phyloP scores from a whole-genome alignment of 148 eudicot genomes.

The Pharnaceum exiguum region DNA sequence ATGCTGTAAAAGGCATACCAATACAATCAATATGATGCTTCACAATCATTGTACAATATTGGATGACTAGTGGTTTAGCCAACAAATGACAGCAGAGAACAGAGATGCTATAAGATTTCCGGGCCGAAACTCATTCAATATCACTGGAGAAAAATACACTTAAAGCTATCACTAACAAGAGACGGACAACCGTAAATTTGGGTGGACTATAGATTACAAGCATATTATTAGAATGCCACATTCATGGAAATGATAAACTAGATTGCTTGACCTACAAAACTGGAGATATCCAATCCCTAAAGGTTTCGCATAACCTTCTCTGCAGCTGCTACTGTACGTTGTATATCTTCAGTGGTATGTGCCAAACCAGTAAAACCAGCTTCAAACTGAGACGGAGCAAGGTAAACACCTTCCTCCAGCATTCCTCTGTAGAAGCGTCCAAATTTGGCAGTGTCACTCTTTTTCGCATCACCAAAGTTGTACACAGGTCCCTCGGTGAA shows the following conservation, averaged over 20 bases:
- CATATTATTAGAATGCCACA: constrained; percentile 5
- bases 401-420: constrained; percentile 92
- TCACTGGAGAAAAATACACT: too few species aligned
- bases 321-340: constrained; percentile 73
- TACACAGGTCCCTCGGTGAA: constrained; percentile 86
- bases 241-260: constrained; percentile 6
- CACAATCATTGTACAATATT: too few species aligned
- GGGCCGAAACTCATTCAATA: too few species aligned
- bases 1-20: too few species aligned
- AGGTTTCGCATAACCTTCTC: constrained; percentile 66
- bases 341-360: constrained; percentile 74
- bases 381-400: constrained; percentile 96
- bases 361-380: constrained; percentile 94
- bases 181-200: neutral
- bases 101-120: too few species aligned
- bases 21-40: too few species aligned
- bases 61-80: too few species aligned
- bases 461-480: constrained; percentile 81
- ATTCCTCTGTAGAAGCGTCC: constrained; percentile 63
- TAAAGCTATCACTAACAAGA: neutral
- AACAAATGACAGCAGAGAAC: too few species aligned
- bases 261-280: constrained; percentile 29
- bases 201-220: neutral
- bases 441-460: constrained; percentile 71
- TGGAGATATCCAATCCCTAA: constrained; percentile 18